Evolutionary conservation across 257 asterid genomes (phyloP).

Genomic region (Striga asiatica): DNA sequence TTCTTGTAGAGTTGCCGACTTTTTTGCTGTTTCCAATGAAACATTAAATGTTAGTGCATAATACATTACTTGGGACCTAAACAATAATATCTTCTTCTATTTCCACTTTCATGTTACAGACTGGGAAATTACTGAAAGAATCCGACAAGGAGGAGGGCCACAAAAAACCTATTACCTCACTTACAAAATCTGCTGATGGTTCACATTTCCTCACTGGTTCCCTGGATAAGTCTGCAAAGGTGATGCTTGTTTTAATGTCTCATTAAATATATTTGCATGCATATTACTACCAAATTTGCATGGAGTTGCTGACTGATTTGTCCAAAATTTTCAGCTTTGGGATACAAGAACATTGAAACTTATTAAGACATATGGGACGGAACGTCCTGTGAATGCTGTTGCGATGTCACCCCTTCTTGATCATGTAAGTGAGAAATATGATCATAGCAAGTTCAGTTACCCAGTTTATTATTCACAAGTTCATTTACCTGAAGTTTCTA

Average conservation of each 20-base stretch:
- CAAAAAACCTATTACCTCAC: slow-evolving; percentile 71
- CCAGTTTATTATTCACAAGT: not conserved
- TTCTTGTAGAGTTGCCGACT: not conserved
- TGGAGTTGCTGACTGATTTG: slow-evolving; percentile 10
- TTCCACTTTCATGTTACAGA: slow-evolving; percentile 27
- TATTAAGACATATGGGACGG: slow-evolving; percentile 71
- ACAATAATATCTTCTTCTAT: not conserved
- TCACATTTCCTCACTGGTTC: slow-evolving; percentile 88
- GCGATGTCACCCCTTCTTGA: slow-evolving; percentile 85
- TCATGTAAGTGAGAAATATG: slow-evolving; percentile 46
- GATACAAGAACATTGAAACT: slow-evolving; percentile 66
- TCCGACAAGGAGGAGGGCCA: slow-evolving; percentile 71
- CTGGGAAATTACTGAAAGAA: slow-evolving; percentile 61
- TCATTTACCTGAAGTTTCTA: not conserved
- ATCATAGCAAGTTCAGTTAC: not conserved
- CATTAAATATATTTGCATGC: not conserved
- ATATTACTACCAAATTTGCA: not conserved
- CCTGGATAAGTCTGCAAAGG: slow-evolving; percentile 90
- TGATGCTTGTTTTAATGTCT: slow-evolving; percentile 10
- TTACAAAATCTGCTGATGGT: slow-evolving; percentile 57
- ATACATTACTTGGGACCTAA: not conserved
- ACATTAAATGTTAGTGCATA: not conserved
- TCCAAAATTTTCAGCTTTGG: slow-evolving; percentile 63
- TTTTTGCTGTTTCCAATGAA: not conserved
- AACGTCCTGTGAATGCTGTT: slow-evolving; percentile 87